A percentile compares a stretch with the other conserved stretches of the same genome.
Conservation (phyloP, 495 filamentous ascomycete species). For the Podospora comata region DNA sequence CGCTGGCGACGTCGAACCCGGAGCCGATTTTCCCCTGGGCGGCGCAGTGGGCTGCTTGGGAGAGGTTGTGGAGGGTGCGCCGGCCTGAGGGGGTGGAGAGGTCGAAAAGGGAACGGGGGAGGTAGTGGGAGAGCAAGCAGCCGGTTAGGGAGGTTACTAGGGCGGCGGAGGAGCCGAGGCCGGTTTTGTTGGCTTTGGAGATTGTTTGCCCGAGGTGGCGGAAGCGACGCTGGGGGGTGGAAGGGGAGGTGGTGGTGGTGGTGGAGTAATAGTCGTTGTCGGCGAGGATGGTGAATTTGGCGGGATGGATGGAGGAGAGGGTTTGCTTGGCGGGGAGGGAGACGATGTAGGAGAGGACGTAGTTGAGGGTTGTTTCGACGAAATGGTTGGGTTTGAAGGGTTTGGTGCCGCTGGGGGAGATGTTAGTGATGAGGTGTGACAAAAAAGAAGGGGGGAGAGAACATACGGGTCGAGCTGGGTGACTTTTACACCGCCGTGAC, state of each 20-base stretch:
- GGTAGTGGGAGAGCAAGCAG: constrained; percentile 74
- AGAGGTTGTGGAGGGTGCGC: constrained; percentile 76
- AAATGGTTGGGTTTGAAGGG: constrained; percentile 64
- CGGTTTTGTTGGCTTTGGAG: constrained; percentile 84
- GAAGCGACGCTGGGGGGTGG: constrained; percentile 52
- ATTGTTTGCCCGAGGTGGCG: constrained; percentile 74
- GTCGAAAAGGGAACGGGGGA: constrained; percentile 58
- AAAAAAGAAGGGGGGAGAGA: not conserved
- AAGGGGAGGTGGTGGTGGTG: constrained; percentile 19
- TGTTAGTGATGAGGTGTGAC: constrained; percentile 15
- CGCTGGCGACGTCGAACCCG: constrained; percentile 94
- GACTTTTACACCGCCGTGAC: constrained; percentile 73
- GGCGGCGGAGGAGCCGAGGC: constrained; percentile 91
- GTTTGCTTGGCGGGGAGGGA: constrained; percentile 48
- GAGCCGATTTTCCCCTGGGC: constrained; percentile 96
- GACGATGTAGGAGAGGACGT: constrained; percentile 78
- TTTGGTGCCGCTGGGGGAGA: constrained; percentile 28
- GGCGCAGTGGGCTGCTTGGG: constrained; percentile 90
- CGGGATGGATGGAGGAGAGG: constrained; percentile 58
- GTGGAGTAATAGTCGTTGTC: constrained; percentile 94
- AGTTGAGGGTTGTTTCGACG: constrained; percentile 84
- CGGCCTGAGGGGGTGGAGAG: constrained; percentile 36
- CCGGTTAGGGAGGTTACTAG: constrained; percentile 89
- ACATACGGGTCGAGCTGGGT: constrained; percentile 76
- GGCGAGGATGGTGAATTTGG: constrained; percentile 82